phyloP scores from a whole-genome alignment of 148 eudicot genomes.

The Silene conica region DNA sequence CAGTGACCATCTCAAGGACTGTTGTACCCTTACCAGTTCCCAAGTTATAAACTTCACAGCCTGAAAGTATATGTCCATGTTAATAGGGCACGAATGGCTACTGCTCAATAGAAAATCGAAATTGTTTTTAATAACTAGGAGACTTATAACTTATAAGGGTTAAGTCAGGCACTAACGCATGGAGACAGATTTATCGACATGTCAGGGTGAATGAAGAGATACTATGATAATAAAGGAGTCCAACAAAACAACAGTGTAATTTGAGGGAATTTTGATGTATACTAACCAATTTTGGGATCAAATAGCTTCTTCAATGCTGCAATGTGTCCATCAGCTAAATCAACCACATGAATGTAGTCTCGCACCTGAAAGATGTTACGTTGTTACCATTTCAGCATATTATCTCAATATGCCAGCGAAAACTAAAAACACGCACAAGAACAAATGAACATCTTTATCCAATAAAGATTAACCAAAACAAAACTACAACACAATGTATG shows the following conservation, averaged over 20 bases:
- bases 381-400: neutral
- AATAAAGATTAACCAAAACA: too few relatives aligned
- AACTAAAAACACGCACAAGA: too few relatives aligned
- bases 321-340: slow-evolving; percentile 95
- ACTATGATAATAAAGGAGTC: neutral
- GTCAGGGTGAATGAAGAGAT: neutral
- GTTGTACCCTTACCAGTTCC: slow-evolving; percentile 97
- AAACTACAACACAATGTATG: neutral
- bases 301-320: slow-evolving; percentile 76
- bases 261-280: neutral
- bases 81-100: neutral
- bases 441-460: too few relatives aligned
- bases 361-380: slow-evolving; percentile 54
- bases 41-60: slow-evolving; percentile 89
- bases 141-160: neutral
- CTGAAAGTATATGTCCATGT: slow-evolving; percentile 34
- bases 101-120: neutral
- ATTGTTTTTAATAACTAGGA: neutral
- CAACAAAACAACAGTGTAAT: neutral
- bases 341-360: slow-evolving; percentile 96
- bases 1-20: slow-evolving; percentile 92
- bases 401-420: neutral
- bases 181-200: neutral
- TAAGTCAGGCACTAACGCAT: neutral
- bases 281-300: slow-evolving; percentile 63